phyloP scores from a whole-genome alignment of 78 protist genomes.

The Creolimax fragrantissima region DNA sequence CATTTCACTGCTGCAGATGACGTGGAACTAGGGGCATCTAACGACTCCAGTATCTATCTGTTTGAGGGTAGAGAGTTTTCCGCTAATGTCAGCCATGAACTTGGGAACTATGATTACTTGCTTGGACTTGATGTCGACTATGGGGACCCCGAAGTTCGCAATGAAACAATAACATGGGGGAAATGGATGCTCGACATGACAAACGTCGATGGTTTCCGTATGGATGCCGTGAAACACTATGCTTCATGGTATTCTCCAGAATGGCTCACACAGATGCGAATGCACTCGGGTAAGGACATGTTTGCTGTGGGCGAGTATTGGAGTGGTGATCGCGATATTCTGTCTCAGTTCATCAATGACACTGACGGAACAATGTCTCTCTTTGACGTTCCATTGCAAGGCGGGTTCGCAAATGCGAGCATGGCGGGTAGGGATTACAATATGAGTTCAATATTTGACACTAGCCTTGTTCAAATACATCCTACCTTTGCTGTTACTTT shows the following conservation, averaged over 20 bases:
- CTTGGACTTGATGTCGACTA: neutral
- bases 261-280: neutral
- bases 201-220: slow-evolving; percentile 21
- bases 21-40: neutral
- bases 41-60: neutral
- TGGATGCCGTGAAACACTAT: slow-evolving; percentile 26
- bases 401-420: slow-evolving; percentile 13
- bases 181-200: neutral
- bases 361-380: slow-evolving; percentile 9
- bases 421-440: slow-evolving; percentile 3
- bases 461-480: neutral
- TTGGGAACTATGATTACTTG: slow-evolving; percentile 26
- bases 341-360: neutral
- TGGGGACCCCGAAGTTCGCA: neutral
- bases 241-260: neutral
- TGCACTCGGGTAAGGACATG: neutral
- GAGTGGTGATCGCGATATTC: neutral
- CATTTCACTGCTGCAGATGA: neutral
- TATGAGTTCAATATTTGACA: slow-evolving; percentile 22
- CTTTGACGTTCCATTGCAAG: slow-evolving; percentile 18
- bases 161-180: neutral
- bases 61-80: neutral
- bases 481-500: slow-evolving; percentile 16
- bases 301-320: slow-evolving; percentile 37
- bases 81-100: neutral